Conservation (phyloP, 805 yeast genomes). For the Cyberlindnera nakhonratchasimensis region DNA sequence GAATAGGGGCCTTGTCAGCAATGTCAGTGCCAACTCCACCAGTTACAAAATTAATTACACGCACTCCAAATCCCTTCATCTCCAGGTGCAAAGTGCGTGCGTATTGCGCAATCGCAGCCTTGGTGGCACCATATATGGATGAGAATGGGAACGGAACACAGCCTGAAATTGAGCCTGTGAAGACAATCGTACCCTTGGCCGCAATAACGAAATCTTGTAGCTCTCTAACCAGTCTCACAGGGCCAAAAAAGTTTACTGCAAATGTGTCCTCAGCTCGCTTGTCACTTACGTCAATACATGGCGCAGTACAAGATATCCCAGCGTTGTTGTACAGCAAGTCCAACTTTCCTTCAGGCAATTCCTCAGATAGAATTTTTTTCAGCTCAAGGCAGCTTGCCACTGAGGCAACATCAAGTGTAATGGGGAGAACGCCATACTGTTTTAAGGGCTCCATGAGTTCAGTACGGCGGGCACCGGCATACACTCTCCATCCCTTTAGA, state of each 20-base stretch:
- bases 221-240: slow-evolving; percentile 59
- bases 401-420: slow-evolving; percentile 57
- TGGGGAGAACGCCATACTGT: slow-evolving; percentile 39
- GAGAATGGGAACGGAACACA: slow-evolving; percentile 67
- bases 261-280: slow-evolving; percentile 34
- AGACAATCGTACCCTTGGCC: slow-evolving; percentile 65
- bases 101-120: slow-evolving; percentile 75
- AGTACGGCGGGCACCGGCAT: slow-evolving; percentile 70
- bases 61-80: slow-evolving; percentile 67
- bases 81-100: slow-evolving; percentile 62
- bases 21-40: slow-evolving; percentile 75
- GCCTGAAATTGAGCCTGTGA: slow-evolving; percentile 74
- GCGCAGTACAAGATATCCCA: slow-evolving; percentile 69
- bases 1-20: slow-evolving; percentile 61
- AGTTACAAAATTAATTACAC: slow-evolving; percentile 65
- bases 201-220: slow-evolving; percentile 52
- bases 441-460: slow-evolving; percentile 53
- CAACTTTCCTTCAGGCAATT: slow-evolving; percentile 44
- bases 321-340: slow-evolving; percentile 74
- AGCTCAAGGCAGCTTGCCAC: slow-evolving; percentile 43
- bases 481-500: slow-evolving; percentile 52
- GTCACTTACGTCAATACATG: slow-evolving; percentile 64
- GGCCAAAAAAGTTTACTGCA: slow-evolving; percentile 69
- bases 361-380: slow-evolving; percentile 38
- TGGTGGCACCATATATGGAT: slow-evolving; percentile 60